Evolutionary conservation across 352 stramenopile genomes (phyloP), one percentile per base, ranked within the genome.

Genomic region (Pythium chondricola): DNA sequence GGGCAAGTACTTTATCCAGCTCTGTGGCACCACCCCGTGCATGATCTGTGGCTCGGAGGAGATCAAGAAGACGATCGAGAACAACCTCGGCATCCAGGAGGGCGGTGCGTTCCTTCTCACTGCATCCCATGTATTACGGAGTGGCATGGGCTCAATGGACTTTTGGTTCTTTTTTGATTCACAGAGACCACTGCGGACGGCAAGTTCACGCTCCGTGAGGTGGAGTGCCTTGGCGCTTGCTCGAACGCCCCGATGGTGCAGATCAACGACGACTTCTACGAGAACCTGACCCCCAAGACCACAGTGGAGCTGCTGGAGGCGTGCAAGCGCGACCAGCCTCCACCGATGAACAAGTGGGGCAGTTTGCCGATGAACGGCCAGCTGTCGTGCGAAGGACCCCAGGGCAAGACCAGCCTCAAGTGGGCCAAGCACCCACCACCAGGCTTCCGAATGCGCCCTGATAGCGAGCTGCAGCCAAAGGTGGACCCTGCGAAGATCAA

Each of bases 191-290:
- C 83, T 13, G 52, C 67, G 18, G 83, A 94, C 43, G 79, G 81
- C 13, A 65, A 64, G 52, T 94, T 94, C 69, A 99, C 97, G 48
- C 77, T 99, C 41, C 75, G 96, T 43, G 96, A 99, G 69, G 96
- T 99, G 20, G 97, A 99, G 62, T 99, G 97, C 74, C 84, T 99
- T 29, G 97, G 97, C 43, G 93, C 96, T 6, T 99, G 97, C 77
- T 87, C 97, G 5, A 99, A 99, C 79, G 97, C 97, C 8, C 97
- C 97, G 43, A 99, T 99, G 97, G 83, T 99, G 40, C 96, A 99
- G 83, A 94, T 99, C 62, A 99, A 98, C 73, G 95, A 99, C 75
- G 96, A 99, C 76, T 99, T 98, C 52, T 90, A 94, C 61, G 97
- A 99, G 68, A 98, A 97, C 76, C 78, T 99, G 71, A 99, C 95